Base-by-base conservation (phyloP, 2,329 filamentous ascomycete genomes). In the Aspergillus intermedius region DNA sequence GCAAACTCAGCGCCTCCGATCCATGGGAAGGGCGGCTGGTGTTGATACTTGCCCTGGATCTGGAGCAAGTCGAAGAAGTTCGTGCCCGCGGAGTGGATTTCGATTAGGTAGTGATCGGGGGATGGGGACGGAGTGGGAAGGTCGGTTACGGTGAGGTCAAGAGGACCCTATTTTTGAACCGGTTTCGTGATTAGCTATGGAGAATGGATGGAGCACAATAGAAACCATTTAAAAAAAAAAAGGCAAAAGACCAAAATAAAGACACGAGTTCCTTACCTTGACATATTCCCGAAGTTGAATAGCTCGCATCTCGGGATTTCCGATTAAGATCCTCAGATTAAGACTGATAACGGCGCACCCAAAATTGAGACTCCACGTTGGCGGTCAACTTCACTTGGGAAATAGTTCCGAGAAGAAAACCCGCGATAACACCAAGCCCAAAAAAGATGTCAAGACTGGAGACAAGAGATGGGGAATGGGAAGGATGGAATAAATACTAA, bases 61-160 rank as follows among this genome's bases (percentile, higher is more conserved):
- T 97, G 91, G 47, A 97, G 82, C 49, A 95, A 86, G 68, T 97
- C 91, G 75, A 96, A 97, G 79, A 97, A 97, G 74, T 97, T 97
- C 61, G 88, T 88, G 17, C 89, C 91, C 0, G 87, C 80, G 42
- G 91, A 88, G 70, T 89, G 87, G 61, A 97, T 87, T 63, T 84
- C 80, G 65, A 97, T 87, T 54, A 94, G 77, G 67, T 96, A 97
- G 72, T 95, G 82, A 63, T 87, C 75, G 28, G 82, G 70, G 7
- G 77, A 76, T 1, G 90, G 88, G 1, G 74, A 72, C 1, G 89
- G 91, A 47, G 90, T 87, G 15, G 89, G 83, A 12, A 95, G 79
- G 19, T 81, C 77, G 15, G 81, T 78, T 56, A 95, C 86, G 53
- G 75, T 79, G 67, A 97, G 87, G 63, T 93, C 87, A 53, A 83